Percentiles rank a stretch among this genome's conserved stretches.
These are phyloP conservation scores for Pelagomonas calceolata DNA, from an alignment of 108 stramenopile genomes.

Conservation along the genomic window DNA sequence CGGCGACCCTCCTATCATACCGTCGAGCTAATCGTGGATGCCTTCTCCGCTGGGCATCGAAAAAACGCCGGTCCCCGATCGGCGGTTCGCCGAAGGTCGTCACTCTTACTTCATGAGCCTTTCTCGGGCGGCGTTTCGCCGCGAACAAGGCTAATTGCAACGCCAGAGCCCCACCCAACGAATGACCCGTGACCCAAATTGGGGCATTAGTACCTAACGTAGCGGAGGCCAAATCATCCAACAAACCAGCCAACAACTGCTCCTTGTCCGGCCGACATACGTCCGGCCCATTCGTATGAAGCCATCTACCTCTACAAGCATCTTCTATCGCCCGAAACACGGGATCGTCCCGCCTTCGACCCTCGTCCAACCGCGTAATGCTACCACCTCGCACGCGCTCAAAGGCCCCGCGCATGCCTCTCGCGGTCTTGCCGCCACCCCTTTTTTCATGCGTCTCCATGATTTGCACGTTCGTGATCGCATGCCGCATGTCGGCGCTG, in stretches of 20 bases:
- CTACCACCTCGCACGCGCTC: not conserved
- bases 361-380: not conserved
- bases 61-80: not conserved
- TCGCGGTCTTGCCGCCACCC: not conserved
- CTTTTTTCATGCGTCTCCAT: not conserved
- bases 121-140: not conserved
- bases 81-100: not conserved
- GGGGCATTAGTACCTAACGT: not conserved
- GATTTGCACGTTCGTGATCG: not conserved
- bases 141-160: not conserved
- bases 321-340: not conserved
- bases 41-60: not conserved
- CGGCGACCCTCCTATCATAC: not conserved
- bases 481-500: not conserved
- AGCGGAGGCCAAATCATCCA: too few species aligned
- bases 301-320: not conserved
- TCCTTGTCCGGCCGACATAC: too few species aligned
- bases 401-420: not conserved
- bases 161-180: not conserved
- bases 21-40: not conserved
- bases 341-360: not conserved
- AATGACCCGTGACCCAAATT: not conserved
- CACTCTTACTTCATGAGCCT: not conserved
- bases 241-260: too few species aligned
- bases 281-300: too few species aligned